phyloP scores from a whole-genome alignment of 352 stramenopile species.

The Globisporangium abappressorium region DNA sequence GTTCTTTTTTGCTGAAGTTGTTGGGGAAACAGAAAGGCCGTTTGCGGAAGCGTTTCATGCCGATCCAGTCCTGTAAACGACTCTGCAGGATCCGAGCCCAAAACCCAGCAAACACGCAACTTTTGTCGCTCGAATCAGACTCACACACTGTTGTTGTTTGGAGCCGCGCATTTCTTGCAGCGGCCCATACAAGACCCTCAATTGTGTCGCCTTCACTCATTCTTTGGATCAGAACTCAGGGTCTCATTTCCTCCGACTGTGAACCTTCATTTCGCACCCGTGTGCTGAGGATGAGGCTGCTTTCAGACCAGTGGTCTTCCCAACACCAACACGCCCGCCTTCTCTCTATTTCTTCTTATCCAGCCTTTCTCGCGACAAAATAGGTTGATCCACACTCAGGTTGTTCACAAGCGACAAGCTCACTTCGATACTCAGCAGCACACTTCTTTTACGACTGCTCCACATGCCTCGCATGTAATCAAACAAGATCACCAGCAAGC shows the following conservation, averaged over 20 bases:
- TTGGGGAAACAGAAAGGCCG: slow-evolving; percentile 10
- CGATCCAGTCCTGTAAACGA: slow-evolving; percentile 6
- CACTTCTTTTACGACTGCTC: background rate
- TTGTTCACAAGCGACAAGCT: background rate
- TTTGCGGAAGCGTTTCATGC: background rate
- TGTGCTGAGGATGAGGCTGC: too few relatives aligned
- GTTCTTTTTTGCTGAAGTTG: slow-evolving; percentile 36
- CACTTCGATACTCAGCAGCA: slow-evolving; percentile 4
- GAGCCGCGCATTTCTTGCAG: background rate
- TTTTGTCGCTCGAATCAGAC: background rate
- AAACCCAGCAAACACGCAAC: background rate
- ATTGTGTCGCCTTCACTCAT: background rate
- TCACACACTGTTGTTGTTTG: background rate
- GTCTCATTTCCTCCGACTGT: too few relatives aligned
- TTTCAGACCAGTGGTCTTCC: too few relatives aligned
- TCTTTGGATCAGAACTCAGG: too few relatives aligned
- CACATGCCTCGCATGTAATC: background rate
- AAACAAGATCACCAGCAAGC: background rate
- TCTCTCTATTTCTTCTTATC: background rate
- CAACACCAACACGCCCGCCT: too few relatives aligned
- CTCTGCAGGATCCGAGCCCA: background rate
- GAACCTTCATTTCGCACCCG: too few relatives aligned
- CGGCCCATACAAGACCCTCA: background rate
- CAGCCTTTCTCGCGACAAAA: background rate
- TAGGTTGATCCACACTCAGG: background rate